These are phyloP conservation scores for Tuber umbilicatum DNA, from an alignment of 495 filamentous ascomycete genomes.

Conservation along the genomic window DNA sequence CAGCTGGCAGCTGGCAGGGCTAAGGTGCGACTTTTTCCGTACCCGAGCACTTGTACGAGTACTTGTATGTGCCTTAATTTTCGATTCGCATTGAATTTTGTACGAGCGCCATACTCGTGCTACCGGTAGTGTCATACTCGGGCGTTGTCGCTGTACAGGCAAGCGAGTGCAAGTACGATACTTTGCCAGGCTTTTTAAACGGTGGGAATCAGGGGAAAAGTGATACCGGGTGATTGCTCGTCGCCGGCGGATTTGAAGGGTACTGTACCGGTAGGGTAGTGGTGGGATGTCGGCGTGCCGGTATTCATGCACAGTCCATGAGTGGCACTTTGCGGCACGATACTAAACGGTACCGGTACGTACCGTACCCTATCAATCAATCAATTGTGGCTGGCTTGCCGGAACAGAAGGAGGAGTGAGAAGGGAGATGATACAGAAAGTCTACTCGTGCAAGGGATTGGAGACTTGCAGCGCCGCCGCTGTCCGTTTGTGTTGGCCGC, in stretches of 20 bases:
- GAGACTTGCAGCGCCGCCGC: neutral
- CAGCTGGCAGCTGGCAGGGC: neutral
- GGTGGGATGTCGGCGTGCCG: neutral
- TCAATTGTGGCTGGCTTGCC: slow-evolving; percentile 25
- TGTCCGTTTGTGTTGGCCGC: slow-evolving; percentile 1
- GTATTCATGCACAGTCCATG: too few species aligned
- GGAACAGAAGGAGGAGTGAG: neutral
- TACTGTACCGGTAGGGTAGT: too few species aligned
- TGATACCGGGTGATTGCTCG: neutral
- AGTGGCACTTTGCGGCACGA: too few species aligned
- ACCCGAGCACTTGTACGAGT: too few species aligned
- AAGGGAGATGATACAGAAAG: neutral
- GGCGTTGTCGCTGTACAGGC: too few species aligned
- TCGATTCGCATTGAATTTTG: neutral
- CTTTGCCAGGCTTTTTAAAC: neutral
- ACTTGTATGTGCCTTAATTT: too few species aligned
- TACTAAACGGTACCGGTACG: neutral
- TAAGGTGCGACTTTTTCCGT: neutral
- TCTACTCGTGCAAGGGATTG: neutral
- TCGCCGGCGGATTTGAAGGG: neutral
- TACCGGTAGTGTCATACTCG: too few species aligned
- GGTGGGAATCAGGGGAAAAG: neutral
- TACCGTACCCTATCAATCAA: neutral
- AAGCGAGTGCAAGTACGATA: too few species aligned
- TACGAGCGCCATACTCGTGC: too few species aligned